These are phyloP conservation scores for Russula brevipes DNA, from an alignment of 768 basidiomycete genomes.

Conservation along the genomic window DNA sequence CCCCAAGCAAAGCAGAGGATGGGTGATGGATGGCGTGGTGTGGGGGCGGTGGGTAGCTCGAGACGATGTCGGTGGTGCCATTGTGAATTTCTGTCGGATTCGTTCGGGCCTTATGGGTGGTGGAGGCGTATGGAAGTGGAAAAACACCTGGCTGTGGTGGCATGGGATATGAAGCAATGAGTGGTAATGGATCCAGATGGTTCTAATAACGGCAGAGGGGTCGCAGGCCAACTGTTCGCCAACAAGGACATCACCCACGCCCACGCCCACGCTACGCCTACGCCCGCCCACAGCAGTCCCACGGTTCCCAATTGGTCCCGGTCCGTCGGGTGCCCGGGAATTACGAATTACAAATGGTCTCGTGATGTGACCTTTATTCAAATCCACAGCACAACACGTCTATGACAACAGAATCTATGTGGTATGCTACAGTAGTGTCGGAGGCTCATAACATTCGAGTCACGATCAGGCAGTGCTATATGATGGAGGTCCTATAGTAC, in stretches of 20 bases:
- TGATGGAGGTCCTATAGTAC: conserved; percentile 38
- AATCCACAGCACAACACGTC: background rate
- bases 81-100: conserved; percentile 27
- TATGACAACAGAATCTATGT: conserved; percentile 11
- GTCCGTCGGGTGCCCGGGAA: background rate
- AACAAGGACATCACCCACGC: too few relatives aligned
- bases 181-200: background rate
- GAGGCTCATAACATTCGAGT: background rate
- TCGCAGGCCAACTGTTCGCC: too few relatives aligned
- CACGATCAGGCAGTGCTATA: conserved; percentile 28
- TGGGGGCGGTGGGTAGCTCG: conserved; percentile 37
- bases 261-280: background rate
- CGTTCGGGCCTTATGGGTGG: conserved; percentile 41
- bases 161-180: conserved; percentile 34
- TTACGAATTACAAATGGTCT: too few relatives aligned
- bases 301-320: background rate
- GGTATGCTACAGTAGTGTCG: conserved; percentile 10
- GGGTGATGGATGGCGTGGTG: conserved; percentile 40
- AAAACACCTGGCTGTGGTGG: conserved; percentile 70
- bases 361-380: too few relatives aligned
- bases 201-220: background rate
- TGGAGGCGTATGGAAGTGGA: conserved; percentile 51
- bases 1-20: conserved; percentile 40
- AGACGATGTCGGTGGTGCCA: conserved; percentile 31
- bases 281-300: too few relatives aligned